phyloP scores from a whole-genome alignment of 2,329 filamentous ascomycete species.

The Cordyceps militaris region DNA sequence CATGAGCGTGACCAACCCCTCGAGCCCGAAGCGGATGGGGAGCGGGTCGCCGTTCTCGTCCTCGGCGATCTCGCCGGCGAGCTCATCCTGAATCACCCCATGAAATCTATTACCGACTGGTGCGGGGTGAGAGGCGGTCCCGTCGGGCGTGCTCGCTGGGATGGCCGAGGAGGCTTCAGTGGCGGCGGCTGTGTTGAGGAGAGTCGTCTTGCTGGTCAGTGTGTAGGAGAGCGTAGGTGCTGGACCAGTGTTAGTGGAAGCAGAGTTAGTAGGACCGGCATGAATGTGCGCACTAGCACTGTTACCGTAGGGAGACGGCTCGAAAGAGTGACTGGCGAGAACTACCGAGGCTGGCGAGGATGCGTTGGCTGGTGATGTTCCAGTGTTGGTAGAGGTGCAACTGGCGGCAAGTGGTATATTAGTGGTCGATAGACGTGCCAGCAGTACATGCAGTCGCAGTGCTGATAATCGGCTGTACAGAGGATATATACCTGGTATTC shows the following conservation, averaged over 20 bases:
- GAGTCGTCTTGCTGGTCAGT: not conserved
- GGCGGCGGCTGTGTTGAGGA: not conserved
- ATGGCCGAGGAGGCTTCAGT: too few species aligned
- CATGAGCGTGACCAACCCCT: not conserved
- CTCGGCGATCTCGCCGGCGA: not conserved
- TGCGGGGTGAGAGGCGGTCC: not conserved
- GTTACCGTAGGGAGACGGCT: not conserved
- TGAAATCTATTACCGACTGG: not conserved
- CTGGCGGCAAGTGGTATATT: not conserved
- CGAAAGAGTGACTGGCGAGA: not conserved
- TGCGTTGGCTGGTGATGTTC: not conserved
- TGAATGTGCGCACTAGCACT: not conserved
- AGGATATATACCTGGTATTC: not conserved
- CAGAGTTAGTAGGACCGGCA: not conserved
- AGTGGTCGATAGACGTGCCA: not conserved
- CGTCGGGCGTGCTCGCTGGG: not conserved
- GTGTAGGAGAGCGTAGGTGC: not conserved
- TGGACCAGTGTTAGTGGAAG: not conserved
- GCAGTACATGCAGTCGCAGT: not conserved
- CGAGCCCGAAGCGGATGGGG: not conserved
- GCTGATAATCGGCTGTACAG: not conserved
- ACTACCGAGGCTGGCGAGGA: not conserved
- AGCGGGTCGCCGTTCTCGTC: not conserved
- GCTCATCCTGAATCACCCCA: too few species aligned
- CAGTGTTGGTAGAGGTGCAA: not conserved